These are phyloP conservation scores for Scedosporium minutisporum DNA, from an alignment of 2,329 filamentous ascomycete genomes.

Conservation along the genomic window DNA sequence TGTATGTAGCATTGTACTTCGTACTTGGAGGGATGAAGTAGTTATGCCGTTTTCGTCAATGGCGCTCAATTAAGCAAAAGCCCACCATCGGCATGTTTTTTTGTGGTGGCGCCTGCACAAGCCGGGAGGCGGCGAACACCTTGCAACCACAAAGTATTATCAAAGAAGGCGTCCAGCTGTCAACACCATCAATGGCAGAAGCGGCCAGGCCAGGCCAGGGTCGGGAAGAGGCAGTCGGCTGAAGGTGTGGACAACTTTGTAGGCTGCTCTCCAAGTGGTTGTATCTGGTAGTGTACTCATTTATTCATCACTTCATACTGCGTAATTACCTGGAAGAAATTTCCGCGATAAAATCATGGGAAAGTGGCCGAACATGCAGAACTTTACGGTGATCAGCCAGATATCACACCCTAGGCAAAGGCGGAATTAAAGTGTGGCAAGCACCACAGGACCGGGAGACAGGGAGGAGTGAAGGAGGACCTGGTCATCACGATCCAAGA, in stretches of 20 bases:
- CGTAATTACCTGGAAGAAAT: too few relatives aligned
- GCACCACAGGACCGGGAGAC: background rate
- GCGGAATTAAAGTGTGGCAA: background rate
- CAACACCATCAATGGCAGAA: background rate
- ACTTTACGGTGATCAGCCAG: background rate
- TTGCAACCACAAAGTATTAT: too few relatives aligned
- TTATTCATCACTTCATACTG: too few relatives aligned
- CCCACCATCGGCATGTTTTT: background rate
- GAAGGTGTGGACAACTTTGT: too few relatives aligned
- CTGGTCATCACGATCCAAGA: background rate
- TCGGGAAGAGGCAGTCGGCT: too few relatives aligned
- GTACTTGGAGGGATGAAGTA: background rate
- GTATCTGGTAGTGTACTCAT: too few relatives aligned
- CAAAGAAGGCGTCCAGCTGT: too few relatives aligned
- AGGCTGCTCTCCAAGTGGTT: too few relatives aligned
- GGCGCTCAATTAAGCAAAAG: background rate
- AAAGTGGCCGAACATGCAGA: too few relatives aligned
- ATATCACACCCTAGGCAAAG: background rate
- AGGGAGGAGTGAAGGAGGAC: background rate
- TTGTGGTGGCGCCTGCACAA: constrained; percentile 7
- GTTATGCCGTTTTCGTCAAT: background rate
- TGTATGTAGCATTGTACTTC: too few relatives aligned
- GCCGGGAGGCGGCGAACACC: constrained; percentile 1
- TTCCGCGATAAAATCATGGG: too few relatives aligned
- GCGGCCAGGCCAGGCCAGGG: background rate